phyloP scores from a whole-genome alignment of 148 eudicot genomes.

The Agrostemma githago region DNA sequence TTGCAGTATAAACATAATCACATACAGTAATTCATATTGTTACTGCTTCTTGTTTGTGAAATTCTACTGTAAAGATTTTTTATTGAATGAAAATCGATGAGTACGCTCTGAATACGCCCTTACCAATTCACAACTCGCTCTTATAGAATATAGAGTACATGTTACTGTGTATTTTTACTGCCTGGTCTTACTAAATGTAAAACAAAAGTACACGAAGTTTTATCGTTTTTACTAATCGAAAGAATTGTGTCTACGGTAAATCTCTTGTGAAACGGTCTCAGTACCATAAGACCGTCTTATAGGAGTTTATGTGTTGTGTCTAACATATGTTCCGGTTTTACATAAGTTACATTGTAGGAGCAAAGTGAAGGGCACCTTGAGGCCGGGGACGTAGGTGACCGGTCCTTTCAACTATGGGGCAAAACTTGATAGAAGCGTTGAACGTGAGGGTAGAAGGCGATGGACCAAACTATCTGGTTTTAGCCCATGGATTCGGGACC shows the following conservation, averaged over 20 bases:
- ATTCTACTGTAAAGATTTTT: not conserved
- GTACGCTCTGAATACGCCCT: too few relatives aligned
- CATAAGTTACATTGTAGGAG: not conserved
- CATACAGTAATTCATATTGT: not conserved
- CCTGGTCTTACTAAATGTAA: too few relatives aligned
- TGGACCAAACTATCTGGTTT: slow-evolving; percentile 51
- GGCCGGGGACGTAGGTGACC: not conserved
- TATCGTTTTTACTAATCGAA: not conserved
- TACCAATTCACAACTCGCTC: too few relatives aligned
- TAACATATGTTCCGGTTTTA: not conserved
- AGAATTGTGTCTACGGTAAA: too few relatives aligned
- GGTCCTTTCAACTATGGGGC: slow-evolving; percentile 45
- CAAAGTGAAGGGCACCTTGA: not conserved
- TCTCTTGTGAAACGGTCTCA: too few relatives aligned
- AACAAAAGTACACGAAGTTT: too few relatives aligned
- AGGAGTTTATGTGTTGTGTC: too few relatives aligned
- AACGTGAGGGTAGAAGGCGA: slow-evolving; percentile 73
- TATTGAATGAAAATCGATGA: not conserved
- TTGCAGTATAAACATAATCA: not conserved
- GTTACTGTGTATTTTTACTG: too few relatives aligned
- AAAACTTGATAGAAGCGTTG: slow-evolving; percentile 44
- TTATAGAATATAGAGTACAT: too few relatives aligned
- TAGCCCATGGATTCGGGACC: slow-evolving; percentile 89
- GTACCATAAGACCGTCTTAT: too few relatives aligned
- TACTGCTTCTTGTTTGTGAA: not conserved